Conservation (phyloP, 1,284 basidiomycete species). For the Sanghuangporus sanghuang region DNA sequence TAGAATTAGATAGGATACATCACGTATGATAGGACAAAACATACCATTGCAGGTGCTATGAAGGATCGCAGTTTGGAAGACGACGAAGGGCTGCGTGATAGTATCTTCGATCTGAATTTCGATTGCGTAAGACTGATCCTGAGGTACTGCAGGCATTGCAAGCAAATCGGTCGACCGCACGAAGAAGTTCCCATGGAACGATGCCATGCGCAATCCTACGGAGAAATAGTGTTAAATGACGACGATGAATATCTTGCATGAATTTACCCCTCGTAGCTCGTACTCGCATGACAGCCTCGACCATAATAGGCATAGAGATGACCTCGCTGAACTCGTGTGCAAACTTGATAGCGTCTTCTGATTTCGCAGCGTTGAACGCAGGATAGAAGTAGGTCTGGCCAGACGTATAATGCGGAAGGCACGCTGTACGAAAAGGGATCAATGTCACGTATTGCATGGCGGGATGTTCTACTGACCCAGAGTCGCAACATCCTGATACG, state of each 20-base stretch:
- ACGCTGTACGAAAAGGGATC: slow-evolving; percentile 44
- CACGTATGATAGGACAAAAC: slow-evolving; percentile 20
- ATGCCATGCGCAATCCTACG: slow-evolving; percentile 87
- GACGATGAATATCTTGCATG: background rate
- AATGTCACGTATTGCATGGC: background rate
- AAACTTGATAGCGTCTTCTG: slow-evolving; percentile 97
- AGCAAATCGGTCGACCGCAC: slow-evolving; percentile 96
- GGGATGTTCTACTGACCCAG: slow-evolving; percentile 47
- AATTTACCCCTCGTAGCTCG: slow-evolving; percentile 82
- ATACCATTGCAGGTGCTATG: slow-evolving; percentile 94
- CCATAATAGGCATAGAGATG: slow-evolving; percentile 89
- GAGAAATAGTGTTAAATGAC: background rate
- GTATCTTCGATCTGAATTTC: slow-evolving; percentile 98
- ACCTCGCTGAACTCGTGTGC: slow-evolving; percentile 96
- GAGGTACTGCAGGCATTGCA: slow-evolving; percentile 93
- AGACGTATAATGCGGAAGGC: slow-evolving; percentile 94
- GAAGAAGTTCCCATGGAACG: slow-evolving; percentile 99
- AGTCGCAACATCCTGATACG: slow-evolving; percentile 95
- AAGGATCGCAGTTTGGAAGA: slow-evolving; percentile 93
- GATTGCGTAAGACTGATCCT: slow-evolving; percentile 96
- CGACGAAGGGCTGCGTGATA: slow-evolving; percentile 88
- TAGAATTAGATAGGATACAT: background rate
- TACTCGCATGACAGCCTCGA: slow-evolving; percentile 97
- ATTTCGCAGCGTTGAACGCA: slow-evolving; percentile 90
- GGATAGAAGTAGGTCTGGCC: slow-evolving; percentile 99